Evolutionary conservation across 2,329 filamentous ascomycete genomes (phyloP), one percentile per base, ranked within the genome.

Genomic region (Fusarium albidum): DNA sequence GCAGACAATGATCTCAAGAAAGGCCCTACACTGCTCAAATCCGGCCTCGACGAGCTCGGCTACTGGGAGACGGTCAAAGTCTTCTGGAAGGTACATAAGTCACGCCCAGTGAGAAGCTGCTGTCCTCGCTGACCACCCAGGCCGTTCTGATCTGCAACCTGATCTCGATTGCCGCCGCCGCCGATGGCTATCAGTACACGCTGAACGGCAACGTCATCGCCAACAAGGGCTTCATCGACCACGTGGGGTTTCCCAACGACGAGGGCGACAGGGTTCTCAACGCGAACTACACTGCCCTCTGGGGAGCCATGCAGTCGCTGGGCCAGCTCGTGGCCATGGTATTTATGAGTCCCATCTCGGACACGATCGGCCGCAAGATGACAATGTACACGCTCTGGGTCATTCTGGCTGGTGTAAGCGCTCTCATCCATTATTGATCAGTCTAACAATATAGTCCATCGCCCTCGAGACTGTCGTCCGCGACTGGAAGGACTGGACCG

Each of bases 171-270:
- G 50, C 54, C 4, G 54, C 50, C 3, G 44, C 50, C 2, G 29
- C 25, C 27, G 54, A 57, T 39, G 54, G 54, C 3, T 57, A 47
- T n/a, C 50, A 57, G 11, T 34, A 41, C n/a, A 49, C 39, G 25
- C 11, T 57, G 15, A 57, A 53, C 15, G 54, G 54, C 9, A 57
- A 54, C 26, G 40, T 54, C 9, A 57, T 57, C 27, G 50, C 50
- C 39, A 57, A 57, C 21, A 31, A 49, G 11, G 54, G 54, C 10
- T 57, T 57, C n/a, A 57, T 57, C 31, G 31, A 46, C 3, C 54
- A 57, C 28, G 6, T 57, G 4, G 54, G 50, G 1, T 43, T 54
- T 18, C 18, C 28, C 4, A 54, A 54, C 5, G 15, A 31, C 1
- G 31, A 50, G n/a, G 54, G 54, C 1, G 17, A 44, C 6, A 33